phyloP scores from a whole-genome alignment of 257 asterid genomes.

The Nicotiana benthamiana region DNA sequence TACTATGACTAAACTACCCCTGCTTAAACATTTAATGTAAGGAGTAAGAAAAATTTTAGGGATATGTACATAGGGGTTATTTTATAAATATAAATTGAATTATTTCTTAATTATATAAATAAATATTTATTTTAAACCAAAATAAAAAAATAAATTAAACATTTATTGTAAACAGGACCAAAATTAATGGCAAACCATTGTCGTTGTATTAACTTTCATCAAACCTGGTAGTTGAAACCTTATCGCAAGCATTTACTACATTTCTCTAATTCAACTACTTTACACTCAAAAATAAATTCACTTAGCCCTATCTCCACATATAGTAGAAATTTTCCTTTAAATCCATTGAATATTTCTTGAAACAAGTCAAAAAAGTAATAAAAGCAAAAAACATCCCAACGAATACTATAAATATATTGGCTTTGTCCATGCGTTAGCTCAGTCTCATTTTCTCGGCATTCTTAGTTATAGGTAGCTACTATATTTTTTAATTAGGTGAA shows the following conservation, averaged over 20 bases:
- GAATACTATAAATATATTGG: not conserved
- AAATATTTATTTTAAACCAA: too few relatives aligned
- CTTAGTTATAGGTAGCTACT: not conserved
- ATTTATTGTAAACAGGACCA: too few relatives aligned
- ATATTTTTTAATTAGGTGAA: not conserved
- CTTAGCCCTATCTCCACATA: not conserved
- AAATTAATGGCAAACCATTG: not conserved
- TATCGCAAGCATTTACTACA: not conserved
- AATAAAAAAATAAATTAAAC: too few relatives aligned
- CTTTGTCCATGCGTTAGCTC: not conserved
- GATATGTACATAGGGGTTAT: too few relatives aligned
- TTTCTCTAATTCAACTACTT: not conserved
- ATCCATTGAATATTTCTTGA: not conserved
- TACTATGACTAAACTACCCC: too few relatives aligned
- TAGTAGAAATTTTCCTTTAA: not conserved
- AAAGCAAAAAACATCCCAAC: not conserved
- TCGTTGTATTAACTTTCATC: not conserved
- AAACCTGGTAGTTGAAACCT: not conserved
- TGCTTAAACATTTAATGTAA: too few relatives aligned
- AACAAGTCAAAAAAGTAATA: not conserved
- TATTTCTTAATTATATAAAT: too few relatives aligned
- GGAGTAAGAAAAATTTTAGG: too few relatives aligned
- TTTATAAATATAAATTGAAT: too few relatives aligned
- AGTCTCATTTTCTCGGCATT: not conserved
- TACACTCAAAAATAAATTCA: not conserved